Base-by-base conservation (phyloP, 768 basidiomycete species). In the Neoboletus brunneissimus region DNA sequence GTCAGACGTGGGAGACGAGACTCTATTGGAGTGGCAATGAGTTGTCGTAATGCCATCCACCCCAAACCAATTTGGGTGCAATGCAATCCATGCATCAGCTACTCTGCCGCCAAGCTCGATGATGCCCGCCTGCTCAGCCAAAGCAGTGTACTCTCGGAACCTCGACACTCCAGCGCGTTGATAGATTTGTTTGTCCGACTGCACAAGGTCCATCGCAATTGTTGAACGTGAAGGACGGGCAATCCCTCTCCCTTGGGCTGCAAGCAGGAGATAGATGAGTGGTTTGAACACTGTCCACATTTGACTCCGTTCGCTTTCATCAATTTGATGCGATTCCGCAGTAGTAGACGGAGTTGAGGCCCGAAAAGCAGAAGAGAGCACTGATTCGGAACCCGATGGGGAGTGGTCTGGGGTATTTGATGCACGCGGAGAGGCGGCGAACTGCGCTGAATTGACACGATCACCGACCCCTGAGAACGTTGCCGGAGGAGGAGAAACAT, bases 211-310 rank as follows among this genome's bases (percentile, higher is more conserved):
- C 15, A 61, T 0, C 5, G 75, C 77, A 20, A 84, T 55, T 1
- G 9, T 56, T 16, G 78, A 76, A n/a, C 80, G 77, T 5, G 71
- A 65, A 13, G 79, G 73, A 18, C 62, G 72, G 27, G 38, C 0
- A 27, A 66, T 54, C 5, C 78, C 79, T 6, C 67, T 70, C 16
- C 58, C 56, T 32, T 62, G 67, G 23, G 59, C 63, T 34, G 55
- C 59, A 18, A 71, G 50, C 32, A 72, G 51, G 52, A 51, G 43
- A 13, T 61, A 38, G 29, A 72, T 60, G 49, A 72, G 63, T 27
- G 72, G 60, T 34, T 58, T 57, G 57, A 80, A 80, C 46, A 55
- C 57, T 20, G 55, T 20, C 51, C 70, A 67, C 22, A 63, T 45
- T 48, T 54, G 53, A n/a, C 16, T 43, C n/a, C 29, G 49, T 46